Base-by-base conservation (phyloP, 768 basidiomycete genomes). In the Vararia minispora region DNA sequence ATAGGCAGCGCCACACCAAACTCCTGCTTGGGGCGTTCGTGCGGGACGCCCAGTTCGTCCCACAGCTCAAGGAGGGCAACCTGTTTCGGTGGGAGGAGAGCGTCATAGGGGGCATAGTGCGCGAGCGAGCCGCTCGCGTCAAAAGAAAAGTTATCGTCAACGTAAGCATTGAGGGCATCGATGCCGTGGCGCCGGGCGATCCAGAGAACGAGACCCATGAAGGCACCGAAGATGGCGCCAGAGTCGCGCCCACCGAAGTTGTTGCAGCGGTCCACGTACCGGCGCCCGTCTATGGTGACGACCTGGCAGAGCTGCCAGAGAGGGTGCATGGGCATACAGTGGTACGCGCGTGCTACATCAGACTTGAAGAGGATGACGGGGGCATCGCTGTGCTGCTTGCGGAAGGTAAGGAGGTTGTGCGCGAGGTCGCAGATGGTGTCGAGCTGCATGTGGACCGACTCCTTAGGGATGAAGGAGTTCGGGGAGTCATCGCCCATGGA, bases 21-120 rank as follows among this genome's bases (percentile, higher is more conserved):
- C 0, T 63, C 7, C 43, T 71, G 69, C 40, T 70, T 71, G 2
- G 32, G 21, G 7, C 48, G 39, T 6, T 62, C 53, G 44, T 69
- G 64, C 0, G 63, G 64, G 11, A 67, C 50, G 0, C 61, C 56
- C 12, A 68, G 45, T 1, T 52, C 30, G 45, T 70, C 67, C 58
- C 61, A 68, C 1, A 69, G 54, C 2, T 25, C 27, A 0, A 71
- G 58, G 1, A 68, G 53, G 1, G 26, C n/a, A 3, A 39, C 52
- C 45, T 70, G 68, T 6, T 52, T 49, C 0, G 34, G 6, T 0
- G 66, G 66, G 11, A 59, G 39, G 12, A 16, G 24, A 1, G 21
- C 26, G 1, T 48, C 13, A 43, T 68, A 66, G 0, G 56, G 58
- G 6, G 28, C 35, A 42, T 66, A 68, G 14, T 24, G 52, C 0